These are phyloP conservation scores for Meira nashicola DNA, from an alignment of 1,284 basidiomycete genomes.

Conservation along the genomic window DNA sequence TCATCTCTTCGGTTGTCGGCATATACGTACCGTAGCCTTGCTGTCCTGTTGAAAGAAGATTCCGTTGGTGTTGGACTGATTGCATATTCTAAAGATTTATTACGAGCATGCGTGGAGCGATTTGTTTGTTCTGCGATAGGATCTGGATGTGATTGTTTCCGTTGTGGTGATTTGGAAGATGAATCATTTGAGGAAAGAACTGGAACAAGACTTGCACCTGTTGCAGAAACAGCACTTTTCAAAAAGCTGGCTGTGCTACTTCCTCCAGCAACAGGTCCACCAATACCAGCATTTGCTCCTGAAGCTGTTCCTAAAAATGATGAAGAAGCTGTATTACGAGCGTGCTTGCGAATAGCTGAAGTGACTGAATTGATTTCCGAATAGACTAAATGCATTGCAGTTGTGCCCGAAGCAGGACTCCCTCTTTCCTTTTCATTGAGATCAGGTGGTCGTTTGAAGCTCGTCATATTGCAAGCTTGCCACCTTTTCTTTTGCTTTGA, in stretches of 20 bases:
- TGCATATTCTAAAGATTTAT: too few species aligned
- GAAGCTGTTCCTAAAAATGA: slow-evolving; percentile 14
- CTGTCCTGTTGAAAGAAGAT: slow-evolving; percentile 6
- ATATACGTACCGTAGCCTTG: slow-evolving; percentile 7
- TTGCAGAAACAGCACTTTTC: slow-evolving; percentile 9
- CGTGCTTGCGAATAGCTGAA: slow-evolving; percentile 81
- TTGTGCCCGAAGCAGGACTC: too few species aligned
- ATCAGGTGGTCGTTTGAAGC: too few species aligned
- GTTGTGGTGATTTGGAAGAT: neutral
- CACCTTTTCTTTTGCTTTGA: too few species aligned
- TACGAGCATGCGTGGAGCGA: too few species aligned
- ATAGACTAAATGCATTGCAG: slow-evolving; percentile 65
- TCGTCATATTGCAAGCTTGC: too few species aligned
- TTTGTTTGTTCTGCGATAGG: too few species aligned
- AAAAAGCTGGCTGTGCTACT: slow-evolving; percentile 8
- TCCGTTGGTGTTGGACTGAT: too few species aligned
- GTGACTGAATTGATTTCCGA: slow-evolving; percentile 88
- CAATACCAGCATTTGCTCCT: neutral
- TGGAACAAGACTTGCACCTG: neutral
- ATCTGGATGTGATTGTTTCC: too few species aligned
- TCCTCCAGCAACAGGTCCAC: slow-evolving; percentile 5
- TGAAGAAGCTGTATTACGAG: slow-evolving; percentile 27
- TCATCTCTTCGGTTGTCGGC: slow-evolving; percentile 14
- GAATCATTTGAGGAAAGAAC: neutral
- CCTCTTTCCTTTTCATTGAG: too few species aligned